Evolutionary conservation across 371 early-diverging fungal genomes (phyloP), one percentile per base, ranked within the genome.

Genomic region (Nosema muscidifuracis): DNA sequence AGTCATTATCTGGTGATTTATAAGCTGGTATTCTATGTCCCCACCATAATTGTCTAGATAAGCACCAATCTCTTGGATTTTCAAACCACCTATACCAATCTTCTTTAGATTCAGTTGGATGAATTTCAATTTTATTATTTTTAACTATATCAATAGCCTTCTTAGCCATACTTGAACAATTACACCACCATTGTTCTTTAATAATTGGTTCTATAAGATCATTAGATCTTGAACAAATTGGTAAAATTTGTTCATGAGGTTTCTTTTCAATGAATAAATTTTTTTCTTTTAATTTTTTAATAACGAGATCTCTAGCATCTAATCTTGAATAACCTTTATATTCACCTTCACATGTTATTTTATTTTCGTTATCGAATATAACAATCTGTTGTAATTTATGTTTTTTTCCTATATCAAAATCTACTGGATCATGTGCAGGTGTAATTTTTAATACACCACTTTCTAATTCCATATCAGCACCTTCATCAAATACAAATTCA

Each of bases 361-460:
- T 90, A 76, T 96, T 96, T 67, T 95, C 89, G 58, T 93, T 94
- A 80, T 95, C 95, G 73, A 97, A 83, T 47, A 97, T 87, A 80
- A 91, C 90, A 84, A 94, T 94, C 71, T 92, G 89, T 74, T 88
- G 84, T 26, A 97, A 87, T 61, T 88, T 87, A 81, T 97, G 91
- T 57, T 92, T 91, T 85, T 93, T 91, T 75, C 94, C 95, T 47
- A 96, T 88, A 77, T 88, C 89, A 80, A 91, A 97, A 88, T 99
- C 99, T 86, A 93, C 93, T 76, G 87, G 87, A 85, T 99, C 99
- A 83, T 97, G 97, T n/a, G 96, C 95, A 12, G 93, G 95, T 0
- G 99, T 97, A 71, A 99, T 92, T 86, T 99, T 99, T 76, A 99
- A 92, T 69, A 94, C 93, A 83, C 99, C 99, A 31, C 95, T 95